Conservation (phyloP, 2,329 filamentous ascomycete genomes). For the Periglandula ipomoeae region DNA sequence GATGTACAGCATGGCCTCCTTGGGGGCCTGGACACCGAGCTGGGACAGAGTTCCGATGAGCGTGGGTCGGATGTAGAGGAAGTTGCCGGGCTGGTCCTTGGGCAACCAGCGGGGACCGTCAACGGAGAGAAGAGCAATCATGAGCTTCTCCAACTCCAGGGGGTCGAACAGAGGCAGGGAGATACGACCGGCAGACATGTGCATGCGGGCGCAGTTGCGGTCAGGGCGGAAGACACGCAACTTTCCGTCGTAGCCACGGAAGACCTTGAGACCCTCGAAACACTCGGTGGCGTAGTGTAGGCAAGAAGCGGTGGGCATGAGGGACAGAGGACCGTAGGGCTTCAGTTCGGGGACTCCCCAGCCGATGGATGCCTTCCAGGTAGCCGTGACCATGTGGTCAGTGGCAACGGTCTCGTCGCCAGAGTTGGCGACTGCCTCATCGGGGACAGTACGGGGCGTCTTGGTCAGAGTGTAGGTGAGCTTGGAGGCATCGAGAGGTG, state of each 20-base stretch:
- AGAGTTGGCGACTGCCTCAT: slow-evolving; percentile 35
- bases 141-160: slow-evolving; percentile 62
- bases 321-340: slow-evolving; percentile 66
- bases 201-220: slow-evolving; percentile 59
- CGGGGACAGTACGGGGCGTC: slow-evolving; percentile 42
- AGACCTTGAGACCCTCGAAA: slow-evolving; percentile 78
- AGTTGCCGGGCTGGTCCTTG: slow-evolving; percentile 54
- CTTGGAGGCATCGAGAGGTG: slow-evolving; percentile 53
- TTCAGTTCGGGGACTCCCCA: slow-evolving; percentile 68
- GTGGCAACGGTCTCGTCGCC: slow-evolving; percentile 52
- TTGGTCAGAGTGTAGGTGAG: slow-evolving; percentile 45
- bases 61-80: slow-evolving; percentile 78
- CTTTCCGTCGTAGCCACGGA: slow-evolving; percentile 66
- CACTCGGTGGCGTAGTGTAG: slow-evolving; percentile 88
- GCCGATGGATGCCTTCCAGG: slow-evolving; percentile 56
- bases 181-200: slow-evolving; percentile 53
- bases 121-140: slow-evolving; percentile 60
- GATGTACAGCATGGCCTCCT: slow-evolving; percentile 81
- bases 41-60: slow-evolving; percentile 76
- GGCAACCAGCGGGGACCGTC: slow-evolving; percentile 77
- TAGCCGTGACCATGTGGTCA: slow-evolving; percentile 79
- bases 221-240: slow-evolving; percentile 71
- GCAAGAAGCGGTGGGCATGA: slow-evolving; percentile 72
- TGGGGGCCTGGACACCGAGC: slow-evolving; percentile 71
- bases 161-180: slow-evolving; percentile 67